Evolutionary conservation across 2,329 filamentous ascomycete species (phyloP).

Genomic region (Sphaerulina vaccinii): DNA sequence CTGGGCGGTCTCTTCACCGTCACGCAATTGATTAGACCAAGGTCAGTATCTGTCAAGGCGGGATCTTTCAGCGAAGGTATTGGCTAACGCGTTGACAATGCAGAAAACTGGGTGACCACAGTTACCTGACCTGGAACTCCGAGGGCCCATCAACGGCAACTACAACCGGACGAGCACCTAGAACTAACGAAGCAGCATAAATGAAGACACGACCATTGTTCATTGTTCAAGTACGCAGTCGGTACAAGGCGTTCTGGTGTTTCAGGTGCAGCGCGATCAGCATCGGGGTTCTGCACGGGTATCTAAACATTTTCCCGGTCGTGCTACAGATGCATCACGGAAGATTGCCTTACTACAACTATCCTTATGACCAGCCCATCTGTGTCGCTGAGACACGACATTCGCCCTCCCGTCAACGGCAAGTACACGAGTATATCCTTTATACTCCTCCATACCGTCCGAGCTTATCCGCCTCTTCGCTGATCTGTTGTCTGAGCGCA

Average conservation of each 20-base stretch:
- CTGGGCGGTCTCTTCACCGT: slow-evolving; percentile 85
- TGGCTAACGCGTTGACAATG: slow-evolving; percentile 12
- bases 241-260: slow-evolving; percentile 24
- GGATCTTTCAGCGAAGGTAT: neutral
- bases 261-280: slow-evolving; percentile 20
- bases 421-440: neutral
- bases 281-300: slow-evolving; percentile 15
- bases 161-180: slow-evolving; percentile 45
- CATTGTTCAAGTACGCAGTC: slow-evolving; percentile 25
- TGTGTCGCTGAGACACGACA: neutral
- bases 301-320: slow-evolving; percentile 9
- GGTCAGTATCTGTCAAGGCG: slow-evolving; percentile 54
- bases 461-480: neutral
- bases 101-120: slow-evolving; percentile 96
- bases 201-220: slow-evolving; percentile 15
- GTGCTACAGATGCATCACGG: slow-evolving; percentile 12
- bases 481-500: neutral
- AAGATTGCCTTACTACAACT: slow-evolving; percentile 11
- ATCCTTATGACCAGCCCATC: neutral
- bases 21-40: slow-evolving; percentile 86
- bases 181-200: slow-evolving; percentile 35
- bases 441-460: neutral
- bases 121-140: slow-evolving; percentile 93
- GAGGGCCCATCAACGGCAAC: slow-evolving; percentile 60
- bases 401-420: neutral